Evolutionary conservation across 495 filamentous ascomycete genomes (phyloP).

Genomic region (Recurvomyces mirabilis): DNA sequence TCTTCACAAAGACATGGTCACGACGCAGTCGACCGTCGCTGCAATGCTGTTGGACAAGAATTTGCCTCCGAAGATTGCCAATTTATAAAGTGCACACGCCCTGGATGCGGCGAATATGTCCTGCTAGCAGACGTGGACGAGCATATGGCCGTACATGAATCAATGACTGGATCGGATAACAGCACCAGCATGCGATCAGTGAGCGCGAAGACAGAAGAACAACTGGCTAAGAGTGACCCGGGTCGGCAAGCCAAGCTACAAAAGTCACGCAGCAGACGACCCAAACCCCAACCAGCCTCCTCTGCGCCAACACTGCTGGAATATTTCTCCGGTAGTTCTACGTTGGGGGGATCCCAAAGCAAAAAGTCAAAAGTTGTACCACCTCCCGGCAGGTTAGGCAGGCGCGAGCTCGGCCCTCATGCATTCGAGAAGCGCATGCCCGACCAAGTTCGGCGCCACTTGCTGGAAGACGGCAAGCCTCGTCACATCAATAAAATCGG

Average conservation of each 20-base stretch:
- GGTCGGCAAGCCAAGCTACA: background rate
- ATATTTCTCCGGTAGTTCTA: conserved; percentile 4
- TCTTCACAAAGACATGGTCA: conserved; percentile 26
- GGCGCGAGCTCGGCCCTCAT: conserved; percentile 65
- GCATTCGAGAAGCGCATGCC: conserved; percentile 87
- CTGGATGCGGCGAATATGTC: conserved; percentile 62
- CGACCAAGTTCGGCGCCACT: conserved; percentile 54
- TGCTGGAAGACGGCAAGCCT: conserved; percentile 52
- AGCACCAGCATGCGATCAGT: background rate
- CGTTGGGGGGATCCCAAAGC: conserved; percentile 4
- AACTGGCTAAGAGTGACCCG: background rate
- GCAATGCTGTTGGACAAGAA: conserved; percentile 14
- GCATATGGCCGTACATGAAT: conserved; percentile 63
- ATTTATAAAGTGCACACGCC: conserved; percentile 57
- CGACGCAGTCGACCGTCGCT: background rate
- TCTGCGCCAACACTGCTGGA: background rate
- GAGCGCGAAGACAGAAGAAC: background rate
- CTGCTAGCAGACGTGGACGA: conserved; percentile 49
- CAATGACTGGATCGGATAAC: conserved; percentile 17
- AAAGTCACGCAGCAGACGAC: background rate
- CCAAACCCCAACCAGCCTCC: background rate
- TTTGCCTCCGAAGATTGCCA: conserved; percentile 28
- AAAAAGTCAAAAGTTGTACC: background rate
- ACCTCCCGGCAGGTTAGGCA: conserved; percentile 8
- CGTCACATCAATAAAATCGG: conserved; percentile 45